Percentiles rank a stretch among this genome's conserved stretches.
Evolutionary conservation across 202 grass and related monocot genomes (phyloP).

Genomic region (Saccharum hybrid): DNA sequence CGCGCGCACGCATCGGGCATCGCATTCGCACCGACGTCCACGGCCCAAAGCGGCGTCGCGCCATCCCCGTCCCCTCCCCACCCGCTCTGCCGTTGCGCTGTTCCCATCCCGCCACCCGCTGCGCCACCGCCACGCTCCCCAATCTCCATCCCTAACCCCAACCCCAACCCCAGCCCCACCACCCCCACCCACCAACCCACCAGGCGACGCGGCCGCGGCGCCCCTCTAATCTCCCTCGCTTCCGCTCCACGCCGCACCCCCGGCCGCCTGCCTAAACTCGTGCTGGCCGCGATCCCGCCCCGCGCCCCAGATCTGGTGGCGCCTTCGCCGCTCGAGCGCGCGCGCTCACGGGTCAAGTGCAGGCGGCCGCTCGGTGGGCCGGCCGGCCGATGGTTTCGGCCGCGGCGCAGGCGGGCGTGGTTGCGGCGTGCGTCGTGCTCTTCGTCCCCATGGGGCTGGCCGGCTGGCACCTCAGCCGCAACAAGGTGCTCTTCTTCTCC

Average conservation of each 20-base stretch:
- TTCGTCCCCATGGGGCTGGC: too few species aligned
- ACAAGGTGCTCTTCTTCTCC: too few species aligned
- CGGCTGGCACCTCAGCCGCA: too few species aligned
- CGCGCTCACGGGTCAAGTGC: too few species aligned
- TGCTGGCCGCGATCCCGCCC: background rate
- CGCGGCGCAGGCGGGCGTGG: too few species aligned
- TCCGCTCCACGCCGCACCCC: constrained; percentile 24
- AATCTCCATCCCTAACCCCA: background rate
- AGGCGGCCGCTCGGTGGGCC: too few species aligned
- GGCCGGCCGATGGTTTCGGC: too few species aligned
- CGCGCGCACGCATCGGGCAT: background rate
- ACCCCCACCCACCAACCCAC: constrained; percentile 44
- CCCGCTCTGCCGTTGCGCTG: constrained; percentile 41
- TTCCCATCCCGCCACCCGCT: constrained; percentile 52
- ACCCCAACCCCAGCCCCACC: constrained; percentile 22
- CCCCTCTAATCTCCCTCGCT: constrained; percentile 3
- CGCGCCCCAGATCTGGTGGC: background rate
- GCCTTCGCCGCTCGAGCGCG: too few species aligned
- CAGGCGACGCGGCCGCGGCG: constrained; percentile 1
- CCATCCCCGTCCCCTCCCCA: background rate
- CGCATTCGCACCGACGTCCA: constrained; percentile 1
- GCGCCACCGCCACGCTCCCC: background rate
- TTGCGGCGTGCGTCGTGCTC: too few species aligned
- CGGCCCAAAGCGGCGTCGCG: background rate
- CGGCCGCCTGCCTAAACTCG: constrained; percentile 25